Evolutionary conservation across 192 early-diverging fungal genomes (phyloP).

Genomic region (Coemansia sp.): DNA sequence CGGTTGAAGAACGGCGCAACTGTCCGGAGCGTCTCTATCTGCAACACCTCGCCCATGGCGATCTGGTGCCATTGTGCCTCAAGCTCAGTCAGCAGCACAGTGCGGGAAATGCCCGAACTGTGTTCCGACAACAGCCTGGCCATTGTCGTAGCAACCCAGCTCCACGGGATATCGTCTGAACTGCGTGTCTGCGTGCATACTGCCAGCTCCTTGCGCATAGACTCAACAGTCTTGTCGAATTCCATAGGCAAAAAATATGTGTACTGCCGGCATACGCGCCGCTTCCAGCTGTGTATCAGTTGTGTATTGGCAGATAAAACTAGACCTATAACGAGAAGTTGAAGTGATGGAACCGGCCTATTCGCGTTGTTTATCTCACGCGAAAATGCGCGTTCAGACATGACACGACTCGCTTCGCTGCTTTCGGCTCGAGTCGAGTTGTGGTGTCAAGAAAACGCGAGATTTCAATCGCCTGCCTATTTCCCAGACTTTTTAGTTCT

Average conservation of each 20-base stretch:
- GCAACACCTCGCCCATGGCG: constrained; percentile 17
- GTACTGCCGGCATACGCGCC: not conserved
- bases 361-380: not conserved
- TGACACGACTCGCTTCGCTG: not conserved
- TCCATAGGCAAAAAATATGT: constrained; percentile 20
- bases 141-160: constrained; percentile 22
- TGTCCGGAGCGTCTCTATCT: constrained; percentile 22
- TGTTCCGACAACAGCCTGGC: constrained; percentile 22
- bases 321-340: not conserved
- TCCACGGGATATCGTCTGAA: constrained; percentile 38
- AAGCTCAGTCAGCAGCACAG: constrained; percentile 40
- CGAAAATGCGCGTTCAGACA: not conserved
- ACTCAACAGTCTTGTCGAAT: constrained; percentile 18
- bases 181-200: constrained; percentile 8
- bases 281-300: too few relatives aligned
- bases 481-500: not conserved
- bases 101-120: constrained; percentile 35
- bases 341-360: not conserved
- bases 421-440: not conserved
- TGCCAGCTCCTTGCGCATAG: constrained; percentile 24
- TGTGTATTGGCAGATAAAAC: not conserved
- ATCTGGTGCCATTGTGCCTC: constrained; percentile 36
- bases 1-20: constrained; percentile 30
- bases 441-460: not conserved
- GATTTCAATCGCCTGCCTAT: too few relatives aligned